A percentile compares a stretch with the other conserved stretches of the same genome.
These are phyloP conservation scores for Domatiomyces globalis DNA, from an alignment of 2,329 filamentous ascomycete species.

Conservation along the genomic window DNA sequence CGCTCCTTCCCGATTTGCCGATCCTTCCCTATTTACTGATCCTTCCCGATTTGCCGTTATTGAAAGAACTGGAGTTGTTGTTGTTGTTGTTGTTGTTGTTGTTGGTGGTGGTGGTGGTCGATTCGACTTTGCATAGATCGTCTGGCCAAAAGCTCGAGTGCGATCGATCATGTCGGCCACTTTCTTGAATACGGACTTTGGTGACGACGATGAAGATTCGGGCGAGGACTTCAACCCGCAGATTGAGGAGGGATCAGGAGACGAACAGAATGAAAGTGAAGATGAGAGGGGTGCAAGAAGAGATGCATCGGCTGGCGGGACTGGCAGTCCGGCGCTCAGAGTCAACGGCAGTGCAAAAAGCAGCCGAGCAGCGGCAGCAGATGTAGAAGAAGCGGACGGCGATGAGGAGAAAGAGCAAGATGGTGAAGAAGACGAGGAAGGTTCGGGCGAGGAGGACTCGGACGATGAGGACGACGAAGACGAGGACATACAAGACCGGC, in stretches of 20 bases:
- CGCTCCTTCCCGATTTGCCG: too few species aligned
- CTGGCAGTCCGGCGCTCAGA: constrained; percentile 12
- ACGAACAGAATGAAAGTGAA: constrained; percentile 32
- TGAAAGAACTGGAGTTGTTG: too few species aligned
- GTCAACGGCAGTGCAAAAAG: constrained; percentile 25
- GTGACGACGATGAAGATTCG: constrained; percentile 44
- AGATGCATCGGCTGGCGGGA: not conserved
- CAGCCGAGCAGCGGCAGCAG: constrained; percentile 28
- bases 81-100: too few species aligned
- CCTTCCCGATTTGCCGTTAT: too few species aligned
- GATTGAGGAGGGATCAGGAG: constrained; percentile 56
- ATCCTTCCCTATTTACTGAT: too few species aligned
- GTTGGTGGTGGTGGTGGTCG: too few species aligned
- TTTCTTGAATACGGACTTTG: not conserved
- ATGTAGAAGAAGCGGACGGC: constrained; percentile 24
- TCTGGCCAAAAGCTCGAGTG: not conserved
- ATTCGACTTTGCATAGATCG: not conserved
- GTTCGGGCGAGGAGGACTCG: constrained; percentile 35
- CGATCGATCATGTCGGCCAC: not conserved
- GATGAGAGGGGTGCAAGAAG: not conserved
- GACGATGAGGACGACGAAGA: constrained; percentile 33
- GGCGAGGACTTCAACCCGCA: constrained; percentile 83
- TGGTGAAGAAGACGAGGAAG: constrained; percentile 23
- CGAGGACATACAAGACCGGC: constrained; percentile 34
- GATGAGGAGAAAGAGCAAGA: constrained; percentile 25